A percentile compares a stretch with the other conserved stretches of the same genome.
phyloP scores from a whole-genome alignment of 1,284 basidiomycete genomes.

The Afroboletus lepidellus region DNA sequence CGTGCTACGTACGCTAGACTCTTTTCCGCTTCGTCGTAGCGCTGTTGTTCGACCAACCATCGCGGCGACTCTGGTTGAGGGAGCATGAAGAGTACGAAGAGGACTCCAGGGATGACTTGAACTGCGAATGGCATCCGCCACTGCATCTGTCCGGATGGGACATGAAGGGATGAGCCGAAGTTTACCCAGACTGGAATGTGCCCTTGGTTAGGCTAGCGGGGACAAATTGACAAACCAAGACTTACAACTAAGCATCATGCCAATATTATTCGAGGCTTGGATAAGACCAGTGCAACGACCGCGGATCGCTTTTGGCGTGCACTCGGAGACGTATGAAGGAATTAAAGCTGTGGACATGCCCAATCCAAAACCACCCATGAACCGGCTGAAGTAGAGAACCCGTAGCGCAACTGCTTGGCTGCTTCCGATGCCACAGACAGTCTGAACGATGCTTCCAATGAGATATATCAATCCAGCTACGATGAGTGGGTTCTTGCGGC shows the following conservation, averaged over 20 bases:
- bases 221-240: conserved; percentile 1
- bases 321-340: conserved; percentile 59
- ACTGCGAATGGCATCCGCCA: conserved; percentile 58
- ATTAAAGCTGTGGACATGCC: conserved; percentile 55
- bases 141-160: conserved; percentile 39
- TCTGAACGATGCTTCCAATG: conserved; percentile 54
- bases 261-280: conserved; percentile 51
- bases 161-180: conserved; percentile 39
- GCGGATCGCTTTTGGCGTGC: conserved; percentile 53
- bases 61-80: conserved; percentile 60
- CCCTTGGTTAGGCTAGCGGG: conserved; percentile 3
- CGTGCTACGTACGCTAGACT: conserved; percentile 48
- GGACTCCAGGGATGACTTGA: conserved; percentile 51
- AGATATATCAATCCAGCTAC: conserved; percentile 54
- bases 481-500: conserved; percentile 48
- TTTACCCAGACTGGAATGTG: conserved; percentile 44
- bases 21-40: conserved; percentile 48
- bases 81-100: conserved; percentile 47
- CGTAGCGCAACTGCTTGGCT: conserved; percentile 38
- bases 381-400: conserved; percentile 49
- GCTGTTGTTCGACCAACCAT: conserved; percentile 56
- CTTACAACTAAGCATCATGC: conserved; percentile 52
- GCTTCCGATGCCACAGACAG: conserved; percentile 43
- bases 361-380: conserved; percentile 48
- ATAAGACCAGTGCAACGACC: conserved; percentile 57